Evolutionary conservation across 257 asterid genomes (phyloP), one percentile per base, ranked within the genome.

Genomic region (Ajuga chamaepitys): DNA sequence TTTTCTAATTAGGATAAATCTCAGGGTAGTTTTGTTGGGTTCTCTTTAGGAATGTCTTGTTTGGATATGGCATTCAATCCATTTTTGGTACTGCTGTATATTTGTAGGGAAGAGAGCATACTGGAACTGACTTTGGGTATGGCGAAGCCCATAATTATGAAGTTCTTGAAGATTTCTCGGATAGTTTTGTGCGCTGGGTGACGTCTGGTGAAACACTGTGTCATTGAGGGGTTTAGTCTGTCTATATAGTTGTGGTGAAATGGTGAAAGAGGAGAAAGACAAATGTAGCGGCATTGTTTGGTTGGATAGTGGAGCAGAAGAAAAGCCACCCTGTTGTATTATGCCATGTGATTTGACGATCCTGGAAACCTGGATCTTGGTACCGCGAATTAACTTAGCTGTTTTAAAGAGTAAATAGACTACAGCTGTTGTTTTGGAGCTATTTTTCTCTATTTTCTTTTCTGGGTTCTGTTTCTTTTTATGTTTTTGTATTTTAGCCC

Each of bases 101-200:
- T 53, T 4, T 78, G 74, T 66, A 88, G 96, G 98, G 81, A 50
- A 74, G 73, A 73, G 81, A 71, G 76, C 72, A 74, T 47, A 58
- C 76, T 37, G 87, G 79, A 70, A 67, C 80, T 21, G 89, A 75
- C 62, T 28, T 71, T 67, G 72, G 77, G 35, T 75, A 69, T 42
- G 74, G 72, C 7, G 95, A 84, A 70, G 68, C 47, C 72, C 83
- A 46, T 50, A 62, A 62, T 58, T 26, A 63, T 76, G 91, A 85
- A 80, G 87, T 85, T 70, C 84, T 63, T 4, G 92, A 87, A 79
- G 95, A 87, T 52, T 88, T 79, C 81, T 84, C 98, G n/a, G 97
- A 87, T 73, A 84, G 81, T 78, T 92, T 92, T 84, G 93, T 75
- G 67, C 80, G 61, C 3, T 92, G 98, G 98, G 96, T 92, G 58